Evolutionary conservation across 2,329 filamentous ascomycete genomes (phyloP), one percentile per base, ranked within the genome.

Genomic region (Beauveria varroae): DNA sequence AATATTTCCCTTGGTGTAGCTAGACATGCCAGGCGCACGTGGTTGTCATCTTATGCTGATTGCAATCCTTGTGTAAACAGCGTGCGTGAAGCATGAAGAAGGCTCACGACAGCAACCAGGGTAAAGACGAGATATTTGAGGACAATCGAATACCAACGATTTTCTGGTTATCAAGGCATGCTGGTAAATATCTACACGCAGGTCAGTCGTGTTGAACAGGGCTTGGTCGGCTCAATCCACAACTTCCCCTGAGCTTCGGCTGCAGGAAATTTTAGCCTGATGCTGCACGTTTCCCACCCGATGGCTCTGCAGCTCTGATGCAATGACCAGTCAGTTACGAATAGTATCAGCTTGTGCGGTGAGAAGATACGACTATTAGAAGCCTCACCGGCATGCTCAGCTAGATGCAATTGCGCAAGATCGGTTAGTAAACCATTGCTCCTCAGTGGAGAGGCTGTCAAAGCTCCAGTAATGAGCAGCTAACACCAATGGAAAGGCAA

Each of bases 381-480:
- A 44, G 40, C 53, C 9, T 56, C 28, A 44, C 22, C 26, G 22
- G 12, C 40, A n/a, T 9, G 34, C 8, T 43, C 41, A 43, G 41
- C n/a, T 43, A 55, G 24, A 44, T 55, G 52, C 22, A 43, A 44
- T n/a, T 28, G 52, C 22, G 16, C 34, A 49, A 53, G 49, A 60
- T 58, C 46, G 56, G 46, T 47, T 30, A 57, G 10, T 8, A 14
- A 20, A 16, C n/a, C 30, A 50, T 34, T 52, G 37, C 37, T 53
- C 57, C 47, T 53, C 37, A 46, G 57, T 60, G 57, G 49, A 24
- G 57, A 52, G 49, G 24, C 24, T 34, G 34, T 46, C 47, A 18
- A 30, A 41, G 49, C 34, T 53, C 47, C 57, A 53, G 49, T 53
- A 49, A 53, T 60, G n/a, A 28, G 40, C 47, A 46, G 47, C 57